Evolutionary conservation across 495 filamentous ascomycete genomes (phyloP), one percentile per base, ranked within the genome.

Genomic region (Penicillium crystallinum): DNA sequence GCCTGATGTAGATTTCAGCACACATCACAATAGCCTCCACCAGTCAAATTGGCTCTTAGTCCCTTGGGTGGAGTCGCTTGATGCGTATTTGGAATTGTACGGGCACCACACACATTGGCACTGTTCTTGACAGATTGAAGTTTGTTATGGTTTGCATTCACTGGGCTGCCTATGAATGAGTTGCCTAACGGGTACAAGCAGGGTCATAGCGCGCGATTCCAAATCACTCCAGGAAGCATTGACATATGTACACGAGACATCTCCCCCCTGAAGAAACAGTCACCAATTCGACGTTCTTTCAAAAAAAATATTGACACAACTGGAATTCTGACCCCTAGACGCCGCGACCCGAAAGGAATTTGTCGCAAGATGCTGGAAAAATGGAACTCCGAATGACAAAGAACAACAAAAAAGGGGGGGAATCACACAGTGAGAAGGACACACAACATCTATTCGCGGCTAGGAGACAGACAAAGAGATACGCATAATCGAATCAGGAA

Each of bases 401-500:
- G 35, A 50, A 27, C n/a, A 27, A 21, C 8, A 37, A 18, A 25
- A 22, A 45, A 38, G 22, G 12, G n/a, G 4, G 9, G 30, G 27
- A n/a, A n/a, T n/a, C n/a, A n/a, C n/a, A n/a, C n/a, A 36, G 10
- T 44, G 46, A 39, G 42, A 21, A 39, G 27, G 57, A 27, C 23
- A 46, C 17, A 14, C 17, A 34, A 54, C 19, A 17, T 11, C 19
- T 14, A 27, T 27, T 18, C 17, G 10, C 34, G n/a, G 8, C 12
- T 10, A 3, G 4, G 6, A 37, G 19, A 38, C 44, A 53, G 27
- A 30, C 36, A 47, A 52, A 27, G 36, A 43, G 19, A 19, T 34
- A 35, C 8, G 14, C 52, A 35, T 11, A 17, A 42, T 12, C 4
- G 17, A 29, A 43, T 76, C 67, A 90, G 23, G 87, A 90, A 72